Evolutionary conservation across 2,329 filamentous ascomycete species (phyloP).

Genomic region (Cladophialophora chaetospira): DNA sequence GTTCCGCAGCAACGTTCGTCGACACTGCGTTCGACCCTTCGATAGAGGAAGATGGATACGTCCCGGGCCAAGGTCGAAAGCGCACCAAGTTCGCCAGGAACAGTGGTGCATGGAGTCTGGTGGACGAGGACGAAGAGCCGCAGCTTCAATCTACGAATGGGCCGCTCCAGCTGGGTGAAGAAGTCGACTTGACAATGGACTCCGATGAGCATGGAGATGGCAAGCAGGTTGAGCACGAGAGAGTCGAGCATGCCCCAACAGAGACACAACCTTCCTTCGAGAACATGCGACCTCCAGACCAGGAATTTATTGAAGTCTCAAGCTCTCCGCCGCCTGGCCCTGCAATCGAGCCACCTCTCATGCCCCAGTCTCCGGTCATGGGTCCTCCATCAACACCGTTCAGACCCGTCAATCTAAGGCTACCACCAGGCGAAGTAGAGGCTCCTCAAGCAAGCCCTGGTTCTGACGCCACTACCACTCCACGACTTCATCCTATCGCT

Average conservation of each 20-base stretch:
- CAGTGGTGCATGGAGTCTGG: slow-evolving; percentile 72
- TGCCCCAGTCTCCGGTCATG: slow-evolving; percentile 11
- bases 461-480: slow-evolving; percentile 32
- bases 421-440: background rate
- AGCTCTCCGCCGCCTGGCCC: background rate
- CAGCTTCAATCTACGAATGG: too few species aligned
- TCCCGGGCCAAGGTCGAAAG: slow-evolving; percentile 66
- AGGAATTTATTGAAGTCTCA: background rate
- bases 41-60: slow-evolving; percentile 64
- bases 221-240: background rate
- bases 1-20: slow-evolving; percentile 20
- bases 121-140: slow-evolving; percentile 50
- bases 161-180: background rate
- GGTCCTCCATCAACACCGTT: slow-evolving; percentile 25
- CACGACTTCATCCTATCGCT: slow-evolving; percentile 42
- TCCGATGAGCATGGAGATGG: background rate
- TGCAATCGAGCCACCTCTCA: background rate
- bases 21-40: slow-evolving; percentile 48
- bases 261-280: background rate
- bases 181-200: background rate
- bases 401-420: background rate
- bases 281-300: background rate
- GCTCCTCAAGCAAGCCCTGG: background rate
- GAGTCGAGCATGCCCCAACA: background rate
- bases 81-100: slow-evolving; percentile 68